Percentiles rank a stretch among this genome's conserved stretches.
Evolutionary conservation across 441 rosid species (phyloP).

Genomic region (Syzygium malaccense): DNA sequence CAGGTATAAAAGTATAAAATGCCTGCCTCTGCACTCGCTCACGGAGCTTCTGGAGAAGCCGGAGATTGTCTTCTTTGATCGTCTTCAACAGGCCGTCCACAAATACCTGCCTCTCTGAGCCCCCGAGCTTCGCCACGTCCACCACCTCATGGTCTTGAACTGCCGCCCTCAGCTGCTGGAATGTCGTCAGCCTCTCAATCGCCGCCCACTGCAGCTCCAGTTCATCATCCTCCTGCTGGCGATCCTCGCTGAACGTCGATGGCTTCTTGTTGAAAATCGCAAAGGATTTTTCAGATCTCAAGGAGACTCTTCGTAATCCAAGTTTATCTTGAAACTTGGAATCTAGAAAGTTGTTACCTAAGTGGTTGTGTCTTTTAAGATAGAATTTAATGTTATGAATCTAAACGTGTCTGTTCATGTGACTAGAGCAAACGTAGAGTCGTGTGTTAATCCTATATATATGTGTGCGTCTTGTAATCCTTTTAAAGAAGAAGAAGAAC

Average conservation of each 20-base stretch:
- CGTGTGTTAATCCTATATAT: no score
- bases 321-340: no score
- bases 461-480: no score
- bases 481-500: no score
- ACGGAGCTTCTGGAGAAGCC: neutral
- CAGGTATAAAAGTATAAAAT: neutral
- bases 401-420: no score
- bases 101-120: neutral
- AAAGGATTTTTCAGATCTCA: no score
- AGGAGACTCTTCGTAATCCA: no score
- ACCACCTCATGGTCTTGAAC: neutral
- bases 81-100: neutral
- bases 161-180: neutral
- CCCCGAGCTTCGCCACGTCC: neutral
- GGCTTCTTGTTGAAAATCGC: no score
- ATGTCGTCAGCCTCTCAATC: neutral
- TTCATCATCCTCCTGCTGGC: neutral
- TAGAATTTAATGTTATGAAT: no score
- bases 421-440: no score
- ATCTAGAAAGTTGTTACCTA: no score
- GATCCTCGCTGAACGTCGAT: neutral
- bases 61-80: neutral
- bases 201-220: neutral
- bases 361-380: no score
- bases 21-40: neutral